Evolutionary conservation across 306 rosid genomes (phyloP), one percentile per base, ranked within the genome.

Genomic region (Trifolium subterraneum): DNA sequence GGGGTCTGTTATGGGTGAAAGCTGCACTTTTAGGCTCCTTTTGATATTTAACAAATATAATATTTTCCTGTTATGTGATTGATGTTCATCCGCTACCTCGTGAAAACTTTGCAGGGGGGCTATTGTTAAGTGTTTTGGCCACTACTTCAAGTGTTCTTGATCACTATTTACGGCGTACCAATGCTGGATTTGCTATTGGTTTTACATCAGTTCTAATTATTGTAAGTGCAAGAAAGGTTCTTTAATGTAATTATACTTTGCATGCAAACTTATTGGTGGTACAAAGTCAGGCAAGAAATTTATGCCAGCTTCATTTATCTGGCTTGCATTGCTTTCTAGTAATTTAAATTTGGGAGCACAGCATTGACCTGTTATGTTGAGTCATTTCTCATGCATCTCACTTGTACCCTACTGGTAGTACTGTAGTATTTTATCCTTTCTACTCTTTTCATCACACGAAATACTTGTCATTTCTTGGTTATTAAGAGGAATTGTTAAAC

Each of bases 171-270:
- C 89, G 99, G 78, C 89, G 85, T 23, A 72, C 78, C 62, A 94
- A 94, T 72, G 97, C 97, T 1, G 99, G 97, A 56, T 87, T 92
- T 82, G 90, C 97, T 25, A 92, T 94, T 68, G 99, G 99, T 83
- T 90, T 94, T 78, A 94, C 99, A 59, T 94, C 99, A 16, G 87
- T 94, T 73, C 82, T 94, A 71, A 94, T 94, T 74, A 94, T 94
- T 80, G 99, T 90, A 87, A 90, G 97, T 85, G 23, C 86, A 16
- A 42, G 52, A 60, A 50, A 39, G 63, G 64, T 68, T 58, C 71
- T 42, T 48, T 63, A 60, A 6, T 74, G 31, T 77, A 67, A 13
- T 58, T 44, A 45, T 72, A 54, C 33, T 76, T 62, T 68, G 59
- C 74, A 31, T 68, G 74, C 77, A 1, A 67, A 51, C 70, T 47